Conservation (phyloP, 805 yeast species). For the Starmerella floricola region DNA sequence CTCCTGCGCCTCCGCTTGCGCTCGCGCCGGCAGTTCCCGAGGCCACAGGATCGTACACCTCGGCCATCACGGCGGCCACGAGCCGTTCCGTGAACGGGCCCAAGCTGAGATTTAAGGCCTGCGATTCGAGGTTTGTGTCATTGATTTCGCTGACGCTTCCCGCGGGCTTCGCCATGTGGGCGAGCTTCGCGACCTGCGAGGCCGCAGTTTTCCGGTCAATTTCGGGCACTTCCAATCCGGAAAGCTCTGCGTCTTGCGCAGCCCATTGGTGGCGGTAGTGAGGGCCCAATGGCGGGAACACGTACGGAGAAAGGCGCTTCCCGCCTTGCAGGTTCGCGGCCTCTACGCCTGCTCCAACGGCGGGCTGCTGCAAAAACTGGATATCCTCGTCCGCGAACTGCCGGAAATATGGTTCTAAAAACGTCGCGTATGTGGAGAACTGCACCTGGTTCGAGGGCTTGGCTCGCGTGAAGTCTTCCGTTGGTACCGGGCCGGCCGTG, state of each 20-base stretch:
- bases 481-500: conserved; percentile 82
- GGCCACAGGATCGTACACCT: conserved; percentile 18
- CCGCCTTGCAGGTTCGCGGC: conserved; percentile 23
- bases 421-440: conserved; percentile 72
- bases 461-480: conserved; percentile 68
- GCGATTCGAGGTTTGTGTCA: conserved; percentile 35
- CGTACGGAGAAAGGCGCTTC: conserved; percentile 42
- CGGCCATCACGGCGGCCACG: conserved; percentile 57
- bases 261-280: conserved; percentile 76
- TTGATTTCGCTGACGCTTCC: conserved; percentile 15
- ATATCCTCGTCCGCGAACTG: conserved; percentile 70
- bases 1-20: neutral
- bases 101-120: conserved; percentile 53
- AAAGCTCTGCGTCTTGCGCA: conserved; percentile 17
- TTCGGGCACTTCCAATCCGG: conserved; percentile 9
- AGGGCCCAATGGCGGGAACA: conserved; percentile 78
- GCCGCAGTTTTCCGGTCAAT: conserved; percentile 52
- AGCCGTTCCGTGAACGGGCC: conserved; percentile 85
- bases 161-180: conserved; percentile 12
- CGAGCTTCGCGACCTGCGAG: conserved; percentile 4
- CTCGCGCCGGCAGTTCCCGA: conserved; percentile 22
- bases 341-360: conserved; percentile 31
- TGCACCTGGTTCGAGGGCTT: conserved; percentile 88
- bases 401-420: conserved; percentile 75
- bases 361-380: conserved; percentile 52